Percentiles rank a stretch among this genome's conserved stretches.
Evolutionary conservation across 768 basidiomycete species (phyloP).

Genomic region (Xerocomellus intermedius): DNA sequence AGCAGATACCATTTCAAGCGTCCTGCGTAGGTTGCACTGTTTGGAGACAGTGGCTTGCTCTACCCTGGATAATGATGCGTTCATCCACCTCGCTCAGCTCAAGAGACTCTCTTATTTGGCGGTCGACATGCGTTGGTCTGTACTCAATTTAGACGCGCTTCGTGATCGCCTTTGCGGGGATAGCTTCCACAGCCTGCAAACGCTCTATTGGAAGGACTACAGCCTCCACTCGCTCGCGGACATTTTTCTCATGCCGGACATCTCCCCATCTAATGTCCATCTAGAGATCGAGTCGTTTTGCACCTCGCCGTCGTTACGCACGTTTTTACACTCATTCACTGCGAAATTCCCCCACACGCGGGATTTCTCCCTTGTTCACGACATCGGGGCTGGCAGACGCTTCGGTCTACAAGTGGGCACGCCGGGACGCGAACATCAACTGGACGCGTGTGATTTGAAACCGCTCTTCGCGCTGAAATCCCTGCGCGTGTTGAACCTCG

Average conservation of each 20-base stretch:
- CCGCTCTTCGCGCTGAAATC: constrained; percentile 14
- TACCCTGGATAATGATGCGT: constrained; percentile 22
- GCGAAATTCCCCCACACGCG: constrained; percentile 10
- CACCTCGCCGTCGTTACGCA: constrained; percentile 15
- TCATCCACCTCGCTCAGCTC: constrained; percentile 24
- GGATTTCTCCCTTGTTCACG: constrained; percentile 24
- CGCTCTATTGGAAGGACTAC: constrained; percentile 26
- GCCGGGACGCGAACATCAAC: constrained; percentile 19
- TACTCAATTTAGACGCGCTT: constrained; percentile 10
- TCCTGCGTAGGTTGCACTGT: constrained; percentile 11
- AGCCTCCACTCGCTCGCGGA: constrained; percentile 14
- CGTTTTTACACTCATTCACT: constrained; percentile 12
- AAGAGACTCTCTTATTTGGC: constrained; percentile 17
- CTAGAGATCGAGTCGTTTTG: constrained; percentile 25
- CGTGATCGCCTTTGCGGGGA: constrained; percentile 7
- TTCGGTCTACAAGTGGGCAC: constrained; percentile 16
- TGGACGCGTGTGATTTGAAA: constrained; percentile 10
- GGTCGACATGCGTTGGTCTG: constrained; percentile 26
- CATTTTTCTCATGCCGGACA: constrained; percentile 17
- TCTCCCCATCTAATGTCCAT: constrained; percentile 9
- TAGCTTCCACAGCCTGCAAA: constrained; percentile 16
- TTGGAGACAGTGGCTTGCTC: constrained; percentile 18
- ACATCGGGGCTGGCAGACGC: constrained; percentile 15
- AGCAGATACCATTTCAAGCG: constrained; percentile 11
- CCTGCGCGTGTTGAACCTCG: constrained; percentile 15